Percentiles rank a stretch among this genome's conserved stretches.
phyloP scores from a whole-genome alignment of 2,329 filamentous ascomycete species.

The Penicillium italicum region DNA sequence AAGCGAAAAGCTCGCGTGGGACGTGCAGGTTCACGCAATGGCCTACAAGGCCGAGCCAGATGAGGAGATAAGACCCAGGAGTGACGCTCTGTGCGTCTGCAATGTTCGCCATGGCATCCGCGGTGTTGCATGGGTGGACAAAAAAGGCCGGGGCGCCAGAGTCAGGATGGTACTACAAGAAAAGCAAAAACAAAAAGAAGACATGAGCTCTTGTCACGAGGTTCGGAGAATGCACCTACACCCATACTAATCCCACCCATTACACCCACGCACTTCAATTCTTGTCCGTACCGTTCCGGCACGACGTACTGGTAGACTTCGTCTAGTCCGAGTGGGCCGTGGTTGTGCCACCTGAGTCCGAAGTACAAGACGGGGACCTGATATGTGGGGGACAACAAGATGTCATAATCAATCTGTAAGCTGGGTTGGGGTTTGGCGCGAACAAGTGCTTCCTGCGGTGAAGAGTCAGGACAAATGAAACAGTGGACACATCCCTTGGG shows the following conservation, averaged over 20 bases:
- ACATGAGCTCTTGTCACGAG: slow-evolving; percentile 35
- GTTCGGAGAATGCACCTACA: slow-evolving; percentile 53
- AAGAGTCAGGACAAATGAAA: slow-evolving; percentile 10
- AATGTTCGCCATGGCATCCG: slow-evolving; percentile 70
- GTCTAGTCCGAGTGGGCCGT: slow-evolving; percentile 60
- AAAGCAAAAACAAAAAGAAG: slow-evolving; percentile 15
- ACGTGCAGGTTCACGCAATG: slow-evolving; percentile 74
- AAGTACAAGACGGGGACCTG: slow-evolving; percentile 74
- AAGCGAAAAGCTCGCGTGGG: slow-evolving; percentile 59
- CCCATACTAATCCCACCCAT: slow-evolving; percentile 73
- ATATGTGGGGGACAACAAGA: slow-evolving; percentile 72
- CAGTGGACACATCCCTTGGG: slow-evolving; percentile 9
- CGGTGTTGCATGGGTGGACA: slow-evolving; percentile 86
- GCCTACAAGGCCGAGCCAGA: slow-evolving; percentile 88
- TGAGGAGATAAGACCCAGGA: slow-evolving; percentile 68
- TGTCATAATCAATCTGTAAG: slow-evolving; percentile 64
- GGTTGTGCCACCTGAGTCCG: slow-evolving; percentile 57
- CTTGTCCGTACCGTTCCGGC: slow-evolving; percentile 60
- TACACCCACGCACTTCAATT: slow-evolving; percentile 59
- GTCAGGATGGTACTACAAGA: slow-evolving; percentile 71
- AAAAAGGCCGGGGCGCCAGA: slow-evolving; percentile 79
- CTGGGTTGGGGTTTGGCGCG: slow-evolving; percentile 33
- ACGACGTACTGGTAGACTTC: slow-evolving; percentile 69
- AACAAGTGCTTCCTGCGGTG: slow-evolving; percentile 42
- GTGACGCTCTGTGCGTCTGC: slow-evolving; percentile 40